These are phyloP conservation scores for Corylus avellana DNA, from an alignment of 306 rosid species.

Conservation along the genomic window DNA sequence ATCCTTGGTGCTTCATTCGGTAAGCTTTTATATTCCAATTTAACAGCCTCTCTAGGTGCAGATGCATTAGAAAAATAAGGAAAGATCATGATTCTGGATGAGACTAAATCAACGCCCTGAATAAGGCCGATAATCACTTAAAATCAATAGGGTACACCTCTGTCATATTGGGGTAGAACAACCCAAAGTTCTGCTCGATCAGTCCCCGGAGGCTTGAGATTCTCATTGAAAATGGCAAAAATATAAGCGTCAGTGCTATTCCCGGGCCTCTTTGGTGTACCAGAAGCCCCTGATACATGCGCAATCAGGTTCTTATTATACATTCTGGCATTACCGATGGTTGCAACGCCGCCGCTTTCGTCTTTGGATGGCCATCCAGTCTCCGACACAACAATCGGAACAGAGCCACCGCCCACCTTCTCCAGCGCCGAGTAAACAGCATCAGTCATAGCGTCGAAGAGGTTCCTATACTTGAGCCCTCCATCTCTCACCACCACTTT, in stretches of 20 bases:
- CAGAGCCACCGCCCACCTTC: neutral
- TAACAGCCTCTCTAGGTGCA: too few relatives aligned
- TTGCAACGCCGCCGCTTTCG: neutral
- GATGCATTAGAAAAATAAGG: too few relatives aligned
- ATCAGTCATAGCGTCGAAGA: neutral
- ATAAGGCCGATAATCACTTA: too few relatives aligned
- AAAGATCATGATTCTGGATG: too few relatives aligned
- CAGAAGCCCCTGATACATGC: neutral
- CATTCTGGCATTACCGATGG: neutral
- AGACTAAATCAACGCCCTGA: too few relatives aligned
- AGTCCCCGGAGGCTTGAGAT: neutral
- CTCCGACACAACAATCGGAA: neutral
- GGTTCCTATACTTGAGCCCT: neutral
- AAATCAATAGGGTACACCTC: neutral
- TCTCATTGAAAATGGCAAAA: neutral
- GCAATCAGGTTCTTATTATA: neutral
- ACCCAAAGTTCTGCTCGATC: neutral
- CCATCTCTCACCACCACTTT: neutral
- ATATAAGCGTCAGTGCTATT: neutral
- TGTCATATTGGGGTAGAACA: neutral
- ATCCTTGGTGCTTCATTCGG: too few relatives aligned
- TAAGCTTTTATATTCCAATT: too few relatives aligned
- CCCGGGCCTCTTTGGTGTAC: neutral
- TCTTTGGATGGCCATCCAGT: neutral
- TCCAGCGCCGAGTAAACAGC: neutral